Conservation (phyloP, 192 early-diverging fungal species). For the Endogone sp. region DNA sequence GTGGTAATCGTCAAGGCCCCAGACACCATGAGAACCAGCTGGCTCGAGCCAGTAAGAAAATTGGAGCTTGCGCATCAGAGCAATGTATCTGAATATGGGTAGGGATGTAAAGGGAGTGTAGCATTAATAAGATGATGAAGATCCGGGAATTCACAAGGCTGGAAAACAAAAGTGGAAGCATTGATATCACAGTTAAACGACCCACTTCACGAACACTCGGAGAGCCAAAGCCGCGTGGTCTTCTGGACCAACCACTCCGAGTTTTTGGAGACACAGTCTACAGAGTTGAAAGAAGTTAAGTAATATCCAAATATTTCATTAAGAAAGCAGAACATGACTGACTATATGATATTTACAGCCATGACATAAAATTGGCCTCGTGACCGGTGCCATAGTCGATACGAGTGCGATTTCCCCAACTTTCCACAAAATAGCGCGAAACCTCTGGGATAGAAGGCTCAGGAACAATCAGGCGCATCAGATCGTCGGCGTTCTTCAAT, state of each 20-base stretch:
- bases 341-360: too few species aligned
- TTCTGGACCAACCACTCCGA: slow-evolving; percentile 56
- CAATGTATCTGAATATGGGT: slow-evolving; percentile 77
- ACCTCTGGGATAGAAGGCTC: slow-evolving; percentile 48
- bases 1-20: slow-evolving; percentile 98
- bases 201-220: slow-evolving; percentile 66
- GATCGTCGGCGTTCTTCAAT: slow-evolving; percentile 12
- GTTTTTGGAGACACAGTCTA: slow-evolving; percentile 74
- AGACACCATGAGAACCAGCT: slow-evolving; percentile 97
- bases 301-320: slow-evolving; percentile 4
- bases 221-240: slow-evolving; percentile 80
- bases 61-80: slow-evolving; percentile 86
- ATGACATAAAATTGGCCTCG: slow-evolving; percentile 88
- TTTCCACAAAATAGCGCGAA: slow-evolving; percentile 71
- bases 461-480: slow-evolving; percentile 15
- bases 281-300: slow-evolving; percentile 1
- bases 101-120: not conserved
- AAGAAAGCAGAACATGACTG: too few species aligned
- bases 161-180: too few species aligned
- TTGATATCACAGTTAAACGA: not conserved
- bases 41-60: slow-evolving; percentile 95
- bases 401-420: slow-evolving; percentile 87
- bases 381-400: slow-evolving; percentile 99
- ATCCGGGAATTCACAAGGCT: not conserved
- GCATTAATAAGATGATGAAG: not conserved